Evolutionary conservation across 768 basidiomycete genomes (phyloP).

Genomic region (Xerocomus brunneocitrinus): DNA sequence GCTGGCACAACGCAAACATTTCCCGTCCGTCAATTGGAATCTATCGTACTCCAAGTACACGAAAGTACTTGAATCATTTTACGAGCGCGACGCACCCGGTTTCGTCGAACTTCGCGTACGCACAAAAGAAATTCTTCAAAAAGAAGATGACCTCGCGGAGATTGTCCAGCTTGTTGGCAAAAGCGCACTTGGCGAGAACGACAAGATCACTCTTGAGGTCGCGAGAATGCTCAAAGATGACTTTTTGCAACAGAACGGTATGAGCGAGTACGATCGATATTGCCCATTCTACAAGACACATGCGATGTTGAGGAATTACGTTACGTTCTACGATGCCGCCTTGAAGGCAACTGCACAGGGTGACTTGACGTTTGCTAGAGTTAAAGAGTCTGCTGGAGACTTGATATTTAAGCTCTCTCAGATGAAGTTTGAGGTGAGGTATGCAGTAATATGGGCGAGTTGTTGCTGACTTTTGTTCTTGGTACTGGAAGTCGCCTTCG

Average conservation of each 20-base stretch:
- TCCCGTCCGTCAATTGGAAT: constrained; percentile 99
- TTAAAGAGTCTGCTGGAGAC: constrained; percentile 83
- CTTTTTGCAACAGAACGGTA: constrained; percentile 97
- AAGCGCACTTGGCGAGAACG: constrained; percentile 92
- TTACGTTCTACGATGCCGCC: constrained; percentile 90
- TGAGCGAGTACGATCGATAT: constrained; percentile 95
- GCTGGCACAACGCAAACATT: constrained; percentile 97
- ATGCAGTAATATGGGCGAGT: neutral
- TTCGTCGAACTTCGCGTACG: constrained; percentile 90
- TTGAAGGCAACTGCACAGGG: constrained; percentile 78
- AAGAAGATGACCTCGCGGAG: constrained; percentile 97
- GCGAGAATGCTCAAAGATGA: constrained; percentile 97
- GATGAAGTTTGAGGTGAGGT: constrained; percentile 93
- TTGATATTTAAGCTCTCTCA: constrained; percentile 97
- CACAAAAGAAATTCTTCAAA: constrained; percentile 96
- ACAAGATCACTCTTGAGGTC: constrained; percentile 98
- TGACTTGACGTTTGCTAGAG: constrained; percentile 79
- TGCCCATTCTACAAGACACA: constrained; percentile 99
- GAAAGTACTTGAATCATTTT: constrained; percentile 88
- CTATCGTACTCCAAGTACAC: constrained; percentile 99
- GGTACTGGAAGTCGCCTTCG: constrained; percentile 66
- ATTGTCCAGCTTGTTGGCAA: constrained; percentile 99
- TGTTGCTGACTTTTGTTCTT: constrained; percentile 7
- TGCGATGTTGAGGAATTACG: constrained; percentile 92
- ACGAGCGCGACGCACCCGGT: constrained; percentile 87